Percentiles rank a stretch among this genome's conserved stretches.
phyloP scores from a whole-genome alignment of 306 rosid species.

The Malus asiatica region DNA sequence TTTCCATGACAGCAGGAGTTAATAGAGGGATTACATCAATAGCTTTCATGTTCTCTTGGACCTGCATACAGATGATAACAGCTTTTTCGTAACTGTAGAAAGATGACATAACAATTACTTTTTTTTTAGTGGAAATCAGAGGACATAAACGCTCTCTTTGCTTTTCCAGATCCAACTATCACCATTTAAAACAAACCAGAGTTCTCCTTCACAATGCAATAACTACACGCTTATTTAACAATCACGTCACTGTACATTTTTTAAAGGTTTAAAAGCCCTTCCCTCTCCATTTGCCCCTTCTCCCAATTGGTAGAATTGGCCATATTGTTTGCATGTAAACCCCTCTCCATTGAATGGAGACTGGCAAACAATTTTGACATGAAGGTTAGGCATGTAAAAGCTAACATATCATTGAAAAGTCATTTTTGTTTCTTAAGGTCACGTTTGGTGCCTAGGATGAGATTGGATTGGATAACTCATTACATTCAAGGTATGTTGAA shows the following conservation, averaged over 20 bases:
- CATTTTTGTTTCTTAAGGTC: not conserved
- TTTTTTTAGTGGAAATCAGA: not conserved
- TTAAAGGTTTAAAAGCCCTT: not conserved
- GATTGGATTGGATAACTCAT: not conserved
- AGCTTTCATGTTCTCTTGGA: slow-evolving; percentile 97
- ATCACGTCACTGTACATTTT: not conserved
- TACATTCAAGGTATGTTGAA: not conserved
- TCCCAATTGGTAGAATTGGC: not conserved
- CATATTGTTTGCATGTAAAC: not conserved
- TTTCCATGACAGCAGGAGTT: slow-evolving; percentile 92
- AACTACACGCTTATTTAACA: not conserved
- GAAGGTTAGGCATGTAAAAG: not conserved
- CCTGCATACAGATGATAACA: slow-evolving; percentile 28
- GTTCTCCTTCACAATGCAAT: not conserved
- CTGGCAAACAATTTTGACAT: not conserved
- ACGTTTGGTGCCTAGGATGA: not conserved
- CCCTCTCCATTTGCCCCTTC: not conserved
- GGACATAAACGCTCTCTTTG: not conserved
- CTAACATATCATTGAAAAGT: not conserved
- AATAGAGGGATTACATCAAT: slow-evolving; percentile 66
- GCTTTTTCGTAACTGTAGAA: not conserved
- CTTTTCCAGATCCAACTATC: not conserved
- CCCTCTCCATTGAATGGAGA: not conserved
- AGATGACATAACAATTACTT: not conserved
- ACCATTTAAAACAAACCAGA: not conserved